Conservation (phyloP, 2,329 filamentous ascomycete genomes). For the Calonectria henricotiae region DNA sequence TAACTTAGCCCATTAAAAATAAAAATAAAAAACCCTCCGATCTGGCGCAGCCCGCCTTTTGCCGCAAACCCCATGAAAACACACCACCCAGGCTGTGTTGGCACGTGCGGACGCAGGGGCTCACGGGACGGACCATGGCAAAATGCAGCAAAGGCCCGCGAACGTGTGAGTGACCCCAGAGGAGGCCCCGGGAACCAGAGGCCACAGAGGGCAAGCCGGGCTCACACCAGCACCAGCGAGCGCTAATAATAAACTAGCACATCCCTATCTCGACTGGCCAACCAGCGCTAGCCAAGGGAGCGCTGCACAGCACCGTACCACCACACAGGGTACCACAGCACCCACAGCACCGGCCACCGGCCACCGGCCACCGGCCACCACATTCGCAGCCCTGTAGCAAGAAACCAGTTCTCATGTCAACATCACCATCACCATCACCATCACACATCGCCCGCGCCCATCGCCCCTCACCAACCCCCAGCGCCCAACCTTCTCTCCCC, state of each 20-base stretch:
- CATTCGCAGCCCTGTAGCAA: constrained; percentile 29
- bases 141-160: constrained; percentile 12
- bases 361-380: constrained; percentile 21
- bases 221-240: background rate
- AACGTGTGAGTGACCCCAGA: background rate
- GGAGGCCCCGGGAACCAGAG: background rate
- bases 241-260: constrained; percentile 24
- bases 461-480: constrained; percentile 29
- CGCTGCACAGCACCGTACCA: constrained; percentile 18
- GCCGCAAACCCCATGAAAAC: constrained; percentile 27
- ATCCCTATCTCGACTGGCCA: constrained; percentile 35
- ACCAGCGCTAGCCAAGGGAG: constrained; percentile 35
- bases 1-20: constrained; percentile 2
- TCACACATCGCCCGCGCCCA: constrained; percentile 32
- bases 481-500: constrained; percentile 22
- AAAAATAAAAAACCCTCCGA: constrained; percentile 3
- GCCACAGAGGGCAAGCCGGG: background rate
- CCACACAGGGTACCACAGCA: background rate
- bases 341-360: constrained; percentile 33
- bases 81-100: constrained; percentile 41
- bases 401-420: constrained; percentile 31
- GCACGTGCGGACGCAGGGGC: constrained; percentile 53
- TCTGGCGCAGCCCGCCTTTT: constrained; percentile 1
- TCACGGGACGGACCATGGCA: constrained; percentile 38
- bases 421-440: constrained; percentile 27